Evolutionary conservation across 1,284 basidiomycete genomes (phyloP).

Genomic region (Malassezia dermatis): DNA sequence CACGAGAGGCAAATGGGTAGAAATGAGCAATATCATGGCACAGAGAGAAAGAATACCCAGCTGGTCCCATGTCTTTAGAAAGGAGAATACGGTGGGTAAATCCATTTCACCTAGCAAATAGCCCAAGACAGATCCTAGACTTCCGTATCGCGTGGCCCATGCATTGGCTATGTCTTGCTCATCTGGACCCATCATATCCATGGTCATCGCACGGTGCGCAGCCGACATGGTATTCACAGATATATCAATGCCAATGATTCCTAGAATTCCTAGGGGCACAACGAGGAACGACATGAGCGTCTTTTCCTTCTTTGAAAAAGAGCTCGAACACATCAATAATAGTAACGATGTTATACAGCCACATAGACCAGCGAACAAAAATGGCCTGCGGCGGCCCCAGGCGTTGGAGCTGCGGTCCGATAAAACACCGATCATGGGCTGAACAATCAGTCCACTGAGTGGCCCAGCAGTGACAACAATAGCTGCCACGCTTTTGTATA

Average conservation of each 20-base stretch:
- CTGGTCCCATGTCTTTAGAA: slow-evolving; percentile 23
- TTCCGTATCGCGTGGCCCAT: slow-evolving; percentile 76
- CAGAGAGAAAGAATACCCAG: slow-evolving; percentile 25
- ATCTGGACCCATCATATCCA: slow-evolving; percentile 56
- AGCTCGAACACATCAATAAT: slow-evolving; percentile 27
- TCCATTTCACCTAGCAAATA: slow-evolving; percentile 40
- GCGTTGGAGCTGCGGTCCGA: slow-evolving; percentile 43
- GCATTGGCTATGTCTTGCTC: slow-evolving; percentile 80
- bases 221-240: slow-evolving; percentile 74
- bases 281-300: slow-evolving; percentile 50
- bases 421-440: slow-evolving; percentile 42
- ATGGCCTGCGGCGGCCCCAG: slow-evolving; percentile 48
- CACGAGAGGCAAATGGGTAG: slow-evolving; percentile 26
- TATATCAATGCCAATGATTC: slow-evolving; percentile 86
- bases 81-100: slow-evolving; percentile 22
- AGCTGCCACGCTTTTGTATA: slow-evolving; percentile 34
- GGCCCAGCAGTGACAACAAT: slow-evolving; percentile 41
- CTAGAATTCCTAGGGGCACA: slow-evolving; percentile 66
- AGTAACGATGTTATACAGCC: background rate
- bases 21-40: slow-evolving; percentile 21
- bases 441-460: slow-evolving; percentile 43
- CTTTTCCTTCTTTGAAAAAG: slow-evolving; percentile 50
- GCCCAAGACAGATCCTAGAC: slow-evolving; percentile 33
- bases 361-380: slow-evolving; percentile 32
- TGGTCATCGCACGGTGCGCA: slow-evolving; percentile 67